phyloP scores from a whole-genome alignment of 164 flowering plant species.

The Paratinospora sagittata region DNA sequence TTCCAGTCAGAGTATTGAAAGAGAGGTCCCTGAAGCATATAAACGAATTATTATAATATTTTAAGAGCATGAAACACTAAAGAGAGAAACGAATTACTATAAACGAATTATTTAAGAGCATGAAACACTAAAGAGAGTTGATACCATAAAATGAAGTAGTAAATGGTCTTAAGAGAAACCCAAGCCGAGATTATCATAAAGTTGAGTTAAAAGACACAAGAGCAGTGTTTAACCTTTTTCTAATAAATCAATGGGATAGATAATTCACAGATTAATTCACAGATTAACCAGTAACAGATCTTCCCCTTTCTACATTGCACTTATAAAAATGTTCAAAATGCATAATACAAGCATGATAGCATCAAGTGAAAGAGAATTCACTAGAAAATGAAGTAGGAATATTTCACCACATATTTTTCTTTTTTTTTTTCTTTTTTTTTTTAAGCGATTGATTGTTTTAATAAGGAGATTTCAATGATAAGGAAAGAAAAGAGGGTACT shows the following conservation, averaged over 20 bases:
- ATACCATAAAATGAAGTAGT: background rate
- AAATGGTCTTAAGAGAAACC: background rate
- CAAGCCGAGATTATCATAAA: background rate
- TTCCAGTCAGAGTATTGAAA: conserved; percentile 56
- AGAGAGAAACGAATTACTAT: too few relatives aligned
- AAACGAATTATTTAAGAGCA: background rate
- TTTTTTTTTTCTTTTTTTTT: too few relatives aligned
- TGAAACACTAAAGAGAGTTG: background rate
- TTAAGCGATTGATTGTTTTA: background rate
- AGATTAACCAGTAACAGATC: background rate
- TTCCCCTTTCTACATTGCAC: background rate
- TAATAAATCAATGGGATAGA: background rate
- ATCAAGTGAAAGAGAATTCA: background rate
- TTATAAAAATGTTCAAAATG: background rate
- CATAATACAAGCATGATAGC: background rate
- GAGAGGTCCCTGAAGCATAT: conserved; percentile 75
- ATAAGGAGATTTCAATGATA: background rate
- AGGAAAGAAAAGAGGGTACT: background rate
- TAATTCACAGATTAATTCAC: background rate
- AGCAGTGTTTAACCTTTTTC: background rate
- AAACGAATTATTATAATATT: background rate
- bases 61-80: too few relatives aligned
- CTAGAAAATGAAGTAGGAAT: background rate
- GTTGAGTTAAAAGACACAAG: background rate
- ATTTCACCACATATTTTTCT: background rate